phyloP scores from a whole-genome alignment of 441 rosid species.

The Heliophila coronopifolia region DNA sequence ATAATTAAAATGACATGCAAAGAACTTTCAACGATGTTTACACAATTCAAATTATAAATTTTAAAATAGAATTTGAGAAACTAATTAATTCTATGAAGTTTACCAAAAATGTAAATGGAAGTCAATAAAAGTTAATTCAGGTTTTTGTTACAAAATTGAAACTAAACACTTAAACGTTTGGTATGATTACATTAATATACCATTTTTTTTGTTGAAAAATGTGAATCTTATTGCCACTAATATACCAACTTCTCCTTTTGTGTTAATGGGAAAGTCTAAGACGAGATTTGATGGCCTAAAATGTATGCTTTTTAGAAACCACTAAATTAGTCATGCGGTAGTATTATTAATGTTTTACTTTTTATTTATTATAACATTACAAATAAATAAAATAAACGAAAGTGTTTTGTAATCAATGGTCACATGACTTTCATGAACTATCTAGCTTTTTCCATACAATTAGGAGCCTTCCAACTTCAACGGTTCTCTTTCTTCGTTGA shows the following conservation, averaged over 20 bases:
- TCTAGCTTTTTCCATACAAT: neutral
- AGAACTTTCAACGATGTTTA: neutral
- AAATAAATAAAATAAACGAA: neutral
- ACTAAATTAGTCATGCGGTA: constrained; percentile 20
- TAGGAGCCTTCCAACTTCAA: constrained; percentile 19
- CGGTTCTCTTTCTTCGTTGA: constrained; percentile 14
- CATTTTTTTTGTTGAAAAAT: too few relatives aligned
- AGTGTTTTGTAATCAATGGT: neutral
- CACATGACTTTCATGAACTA: constrained; percentile 27
- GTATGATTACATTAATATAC: constrained; percentile 1
- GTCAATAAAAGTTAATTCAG: constrained; percentile 10
- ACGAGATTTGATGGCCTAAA: constrained; percentile 23
- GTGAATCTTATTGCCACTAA: too few relatives aligned
- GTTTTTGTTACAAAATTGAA: constrained; percentile 10
- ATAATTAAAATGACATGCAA: neutral
- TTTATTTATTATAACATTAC: neutral
- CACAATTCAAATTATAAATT: neutral
- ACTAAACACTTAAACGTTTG: neutral
- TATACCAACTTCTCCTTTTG: constrained; percentile 23
- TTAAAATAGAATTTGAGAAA: neutral
- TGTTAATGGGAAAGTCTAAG: constrained; percentile 28
- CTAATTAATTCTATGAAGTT: neutral
- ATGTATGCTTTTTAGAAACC: constrained; percentile 25
- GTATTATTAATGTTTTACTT: constrained; percentile 16
- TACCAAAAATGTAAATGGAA: neutral